Evolutionary conservation across 2,329 filamentous ascomycete species (phyloP), one percentile per base, ranked within the genome.

Genomic region (Aaosphaeria pasadenensis): DNA sequence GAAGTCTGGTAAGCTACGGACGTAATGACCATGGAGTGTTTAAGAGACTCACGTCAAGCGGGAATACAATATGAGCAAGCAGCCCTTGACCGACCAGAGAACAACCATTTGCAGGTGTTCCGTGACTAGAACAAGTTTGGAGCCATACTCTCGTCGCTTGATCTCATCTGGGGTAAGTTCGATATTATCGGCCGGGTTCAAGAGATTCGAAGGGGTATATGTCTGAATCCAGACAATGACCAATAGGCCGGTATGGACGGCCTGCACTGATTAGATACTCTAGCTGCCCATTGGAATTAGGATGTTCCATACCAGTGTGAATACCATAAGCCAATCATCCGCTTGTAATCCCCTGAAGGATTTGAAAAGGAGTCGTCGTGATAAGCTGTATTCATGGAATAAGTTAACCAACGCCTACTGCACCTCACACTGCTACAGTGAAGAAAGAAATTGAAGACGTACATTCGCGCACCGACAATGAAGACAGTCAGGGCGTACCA

Each of bases 311-410:
- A 24, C 17, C 17, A 24, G 17, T 24, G 17, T 24, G 6, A 77
- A 39, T 9, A 59, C 63, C 79, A 84, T 84, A 28, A 81, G 66
- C 57, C 76, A 82, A 58, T 85, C 82, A 55, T 84, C 82, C 29
- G 75, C 57, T 55, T 80, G 77, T n/a, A 82, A 73, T 5, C 70
- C 70, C 39, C 65, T 71, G 55, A 74, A 65, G 36, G 75, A 73
- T 11, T 77, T 72, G 44, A 82, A 70, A 7, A 73, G 65, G 33
- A 77, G 66, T 17, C 63, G 67, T 31, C 75, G 70, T 7, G 76
- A 77, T 31, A 72, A 66, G 33, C 73, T 76, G 46, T 51, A 41
- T 9, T 36, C 33, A n/a, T n/a, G n/a, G 7, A 9, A n/a, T 36
- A 36, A 9, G 33, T 9, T 36, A 9, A 36, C 9, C 33, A 36